A percentile compares a stretch with the other conserved stretches of the same genome.
Evolutionary conservation across 2,329 filamentous ascomycete genomes (phyloP).

Genomic region (Curvularia eragrostidis): DNA sequence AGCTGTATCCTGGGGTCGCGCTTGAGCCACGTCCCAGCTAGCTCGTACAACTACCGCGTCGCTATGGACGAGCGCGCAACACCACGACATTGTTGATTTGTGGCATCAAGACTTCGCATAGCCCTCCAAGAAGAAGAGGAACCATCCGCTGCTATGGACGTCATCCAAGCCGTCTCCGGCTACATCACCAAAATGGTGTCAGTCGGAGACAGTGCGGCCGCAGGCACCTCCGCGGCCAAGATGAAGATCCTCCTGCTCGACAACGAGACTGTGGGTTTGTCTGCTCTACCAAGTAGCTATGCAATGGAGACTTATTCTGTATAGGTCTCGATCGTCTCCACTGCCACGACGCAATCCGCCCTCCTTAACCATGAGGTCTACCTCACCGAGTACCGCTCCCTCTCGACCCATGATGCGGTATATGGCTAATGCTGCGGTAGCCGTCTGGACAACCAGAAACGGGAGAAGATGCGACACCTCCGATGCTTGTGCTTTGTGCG

Average conservation of each 20-base stretch:
- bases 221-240: slow-evolving; percentile 76
- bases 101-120: neutral
- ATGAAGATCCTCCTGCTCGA: slow-evolving; percentile 98
- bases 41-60: slow-evolving; percentile 10
- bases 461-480: slow-evolving; percentile 98
- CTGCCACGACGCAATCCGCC: slow-evolving; percentile 92
- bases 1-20: neutral
- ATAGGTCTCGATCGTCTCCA: slow-evolving; percentile 87
- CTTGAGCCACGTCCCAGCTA: slow-evolving; percentile 13
- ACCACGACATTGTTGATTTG: neutral
- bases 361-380: slow-evolving; percentile 97
- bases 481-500: slow-evolving; percentile 92
- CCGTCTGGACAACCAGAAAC: slow-evolving; percentile 83
- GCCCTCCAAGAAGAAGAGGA: neutral
- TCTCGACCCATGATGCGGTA: slow-evolving; percentile 5
- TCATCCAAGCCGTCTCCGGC: slow-evolving; percentile 88
- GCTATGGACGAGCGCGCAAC: slow-evolving; percentile 11
- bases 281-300: slow-evolving; percentile 38
- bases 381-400: slow-evolving; percentile 73
- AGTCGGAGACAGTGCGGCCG: slow-evolving; percentile 73
- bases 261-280: slow-evolving; percentile 77
- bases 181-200: slow-evolving; percentile 98
- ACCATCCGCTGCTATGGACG: slow-evolving; percentile 72
- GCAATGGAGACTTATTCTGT: slow-evolving; percentile 23
- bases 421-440: slow-evolving; percentile 43